Evolutionary conservation across 2,329 filamentous ascomycete genomes (phyloP), one percentile per base, ranked within the genome.

Genomic region (Fusarium redolens): DNA sequence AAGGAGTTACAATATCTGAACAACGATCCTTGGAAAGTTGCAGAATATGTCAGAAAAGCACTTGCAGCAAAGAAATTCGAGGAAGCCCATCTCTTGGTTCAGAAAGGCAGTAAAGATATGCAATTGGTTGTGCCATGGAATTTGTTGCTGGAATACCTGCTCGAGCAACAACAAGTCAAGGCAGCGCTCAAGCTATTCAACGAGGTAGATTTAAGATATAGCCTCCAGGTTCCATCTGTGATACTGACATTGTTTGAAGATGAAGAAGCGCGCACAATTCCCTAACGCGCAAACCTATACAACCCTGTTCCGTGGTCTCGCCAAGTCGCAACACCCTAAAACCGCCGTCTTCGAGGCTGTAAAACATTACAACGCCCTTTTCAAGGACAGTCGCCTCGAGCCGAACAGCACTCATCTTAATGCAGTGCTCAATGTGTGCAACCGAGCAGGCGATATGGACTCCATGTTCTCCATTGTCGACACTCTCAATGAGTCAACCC

Each of bases 191-290:
- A 93, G 82, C 85, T 94, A n/a, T 98, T 91, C 84, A 97, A 98
- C 81, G 96, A 98, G 81, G 92, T 93, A 81, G 71, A 85, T 22
- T 31, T 15, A 20, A 50, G 38, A 17, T 41, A 28, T 10, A 18
- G 30, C n/a, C 13, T 18, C 28, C 14, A 7, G 35, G 25, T 22
- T 51, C 28, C 30, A n/a, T 65, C 55, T 67, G 52, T 30, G 35
- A 37, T 28, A 38, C 72, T 76, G 58, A 77, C 69, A 63, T 45
- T 40, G 35, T 50, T 65, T 51, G 17, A 74, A 94, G 92, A 98
- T 99, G 96, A 99, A 98, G 84, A 98, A 98, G 84, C 89, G 95
- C 69, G 92, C 87, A 9, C 92, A 97, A 77, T 86, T 88, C 31
- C 96, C 96, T 2, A 96, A 95, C 79, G 88, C 90, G 7, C 89